phyloP scores from a whole-genome alignment of 257 asterid genomes.

The Lycium ferocissimum region DNA sequence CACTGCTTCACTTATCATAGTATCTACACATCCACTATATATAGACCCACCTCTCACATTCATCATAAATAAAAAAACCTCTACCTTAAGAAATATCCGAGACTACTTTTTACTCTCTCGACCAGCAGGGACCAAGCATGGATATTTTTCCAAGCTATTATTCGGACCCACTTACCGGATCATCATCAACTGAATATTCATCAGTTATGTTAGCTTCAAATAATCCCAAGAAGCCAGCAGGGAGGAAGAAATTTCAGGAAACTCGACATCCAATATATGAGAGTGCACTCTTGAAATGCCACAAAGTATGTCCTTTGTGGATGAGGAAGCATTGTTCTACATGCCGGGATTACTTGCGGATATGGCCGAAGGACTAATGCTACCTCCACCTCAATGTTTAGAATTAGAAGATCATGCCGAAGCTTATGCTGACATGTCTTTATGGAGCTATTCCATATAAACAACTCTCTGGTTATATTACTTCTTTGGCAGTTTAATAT shows the following conservation, averaged over 20 bases:
- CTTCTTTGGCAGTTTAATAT: no score
- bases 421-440: constrained; percentile 38
- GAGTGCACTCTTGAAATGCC: background rate
- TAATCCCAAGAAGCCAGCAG: constrained; percentile 65
- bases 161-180: constrained; percentile 1
- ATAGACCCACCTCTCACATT: background rate
- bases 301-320: background rate
- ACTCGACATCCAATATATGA: constrained; percentile 70
- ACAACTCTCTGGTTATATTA: background rate
- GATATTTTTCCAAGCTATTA: constrained; percentile 25
- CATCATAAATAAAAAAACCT: background rate
- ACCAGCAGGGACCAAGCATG: background rate
- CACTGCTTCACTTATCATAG: background rate
- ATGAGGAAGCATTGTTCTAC: no score
- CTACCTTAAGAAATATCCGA: background rate
- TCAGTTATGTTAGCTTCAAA: constrained; percentile 58
- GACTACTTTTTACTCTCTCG: no score
- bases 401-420: constrained; percentile 40
- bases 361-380: no score
- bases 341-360: no score
- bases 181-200: constrained; percentile 23
- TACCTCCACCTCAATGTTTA: background rate
- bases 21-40: no score
- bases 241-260: constrained; percentile 67
- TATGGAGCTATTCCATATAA: constrained; percentile 39